phyloP scores from a whole-genome alignment of 148 eudicot genomes.

The Spergularia bocconei region DNA sequence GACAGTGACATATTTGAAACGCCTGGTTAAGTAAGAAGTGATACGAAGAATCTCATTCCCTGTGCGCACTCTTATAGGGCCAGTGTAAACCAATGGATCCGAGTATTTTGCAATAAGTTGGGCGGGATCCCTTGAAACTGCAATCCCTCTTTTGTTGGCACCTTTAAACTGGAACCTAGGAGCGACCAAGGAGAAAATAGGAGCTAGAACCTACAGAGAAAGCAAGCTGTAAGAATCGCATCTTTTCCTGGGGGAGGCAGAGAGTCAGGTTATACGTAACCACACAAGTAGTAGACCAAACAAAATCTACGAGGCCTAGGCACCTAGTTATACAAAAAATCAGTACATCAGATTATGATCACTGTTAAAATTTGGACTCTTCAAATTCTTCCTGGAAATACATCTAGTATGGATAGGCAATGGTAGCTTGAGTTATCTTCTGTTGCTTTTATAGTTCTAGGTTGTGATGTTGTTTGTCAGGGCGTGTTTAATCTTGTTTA shows the following conservation, averaged over 20 bases:
- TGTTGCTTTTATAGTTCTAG: too few relatives aligned
- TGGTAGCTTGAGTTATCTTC: too few relatives aligned
- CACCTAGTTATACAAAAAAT: not conserved
- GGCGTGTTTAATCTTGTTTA: too few relatives aligned
- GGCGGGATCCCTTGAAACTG: slow-evolving; percentile 86
- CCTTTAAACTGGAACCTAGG: slow-evolving; percentile 93
- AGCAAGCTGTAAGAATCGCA: slow-evolving; percentile 9
- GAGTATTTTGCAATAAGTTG: slow-evolving; percentile 88
- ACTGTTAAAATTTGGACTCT: too few relatives aligned
- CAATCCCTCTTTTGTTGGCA: slow-evolving; percentile 85
- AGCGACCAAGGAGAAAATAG: slow-evolving; percentile 74
- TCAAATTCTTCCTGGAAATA: too few relatives aligned
- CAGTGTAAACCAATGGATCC: slow-evolving; percentile 91
- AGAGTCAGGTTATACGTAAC: not conserved
- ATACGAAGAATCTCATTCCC: slow-evolving; percentile 89
- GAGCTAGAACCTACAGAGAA: slow-evolving; percentile 70
- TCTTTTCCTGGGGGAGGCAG: not conserved
- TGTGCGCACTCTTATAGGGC: slow-evolving; percentile 83
- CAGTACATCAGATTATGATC: too few relatives aligned
- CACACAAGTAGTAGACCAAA: not conserved
- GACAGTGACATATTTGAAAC: slow-evolving; percentile 58
- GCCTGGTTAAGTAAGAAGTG: slow-evolving; percentile 61
- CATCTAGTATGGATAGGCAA: too few relatives aligned
- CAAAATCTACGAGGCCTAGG: not conserved
- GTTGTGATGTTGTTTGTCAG: too few relatives aligned